Evolutionary conservation across 2,329 filamentous ascomycete genomes (phyloP), one percentile per base, ranked within the genome.

Genomic region (Stagonosporopsis rhizophila): DNA sequence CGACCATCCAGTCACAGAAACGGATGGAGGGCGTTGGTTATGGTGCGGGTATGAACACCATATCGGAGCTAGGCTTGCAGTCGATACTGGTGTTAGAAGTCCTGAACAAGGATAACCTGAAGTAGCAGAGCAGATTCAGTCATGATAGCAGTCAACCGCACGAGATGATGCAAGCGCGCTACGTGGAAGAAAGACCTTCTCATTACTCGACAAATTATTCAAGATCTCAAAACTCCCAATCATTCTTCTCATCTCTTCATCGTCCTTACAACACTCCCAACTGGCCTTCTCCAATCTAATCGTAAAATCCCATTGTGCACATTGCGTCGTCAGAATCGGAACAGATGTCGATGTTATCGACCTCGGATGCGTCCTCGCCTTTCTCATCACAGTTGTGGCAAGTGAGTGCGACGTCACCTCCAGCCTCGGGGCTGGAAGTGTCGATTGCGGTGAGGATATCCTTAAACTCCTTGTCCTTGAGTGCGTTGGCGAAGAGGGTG

Each of bases 401-500:
- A 3, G 27, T 12, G 7, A 9, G 27, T 32, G 14, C 28, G 23
- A 20, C n/a, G 25, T 40, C 48, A 58, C 58, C 40, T 53, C 60
- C 46, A 57, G 40, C 35, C 30, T 41, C 25, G 47, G 52, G 49
- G 52, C 89, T 80, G 14, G 40, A 39, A 45, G 52, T 46, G 28
- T 90, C 89, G 73, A 93, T 88, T 83, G 90, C 89, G 77, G 89
- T 85, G 70, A 94, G 85, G 67, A 94, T 83, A 64, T 93, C 90
- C 85, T 93, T 94, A 78, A 95, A 84, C 77, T 95, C 89, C 86
- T 93, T 94, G 82, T 89, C 90, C 82, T 92, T 89, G 69, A 95
- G 88, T 82, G 90, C 90, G 90, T 98, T 98, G 82, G 94, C 92
- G 87, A 98, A 97, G 72, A 98, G 88, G 70, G 87, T 85, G 69